Conservation (phyloP, 2,329 filamentous ascomycete species). For the Setomelanomma holmii region DNA sequence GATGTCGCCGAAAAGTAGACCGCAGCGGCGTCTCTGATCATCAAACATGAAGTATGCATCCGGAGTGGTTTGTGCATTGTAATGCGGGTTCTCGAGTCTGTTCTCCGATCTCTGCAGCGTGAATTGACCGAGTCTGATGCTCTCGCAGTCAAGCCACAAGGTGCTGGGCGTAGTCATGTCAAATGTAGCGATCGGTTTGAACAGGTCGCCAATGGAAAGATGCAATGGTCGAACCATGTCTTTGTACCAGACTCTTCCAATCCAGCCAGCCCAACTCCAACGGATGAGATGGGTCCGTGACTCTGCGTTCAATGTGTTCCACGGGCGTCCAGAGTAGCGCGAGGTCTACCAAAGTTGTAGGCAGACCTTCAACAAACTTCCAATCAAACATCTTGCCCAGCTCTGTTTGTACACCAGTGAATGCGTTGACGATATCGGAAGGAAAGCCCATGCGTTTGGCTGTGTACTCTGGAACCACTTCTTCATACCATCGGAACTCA, state of each 20-base stretch:
- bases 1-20: constrained; percentile 1
- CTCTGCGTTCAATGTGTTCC: background rate
- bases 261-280: constrained; percentile 9
- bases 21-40: constrained; percentile 1
- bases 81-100: background rate
- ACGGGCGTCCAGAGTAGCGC: constrained; percentile 10
- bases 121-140: background rate
- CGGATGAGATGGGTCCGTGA: background rate
- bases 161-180: background rate
- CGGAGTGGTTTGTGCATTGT: constrained; percentile 1
- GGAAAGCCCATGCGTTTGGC: constrained; percentile 8
- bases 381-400: constrained; percentile 6
- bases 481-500: constrained; percentile 12
- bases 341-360: constrained; percentile 3
- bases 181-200: background rate
- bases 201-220: constrained; percentile 3
- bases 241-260: background rate
- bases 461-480: constrained; percentile 5
- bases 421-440: constrained; percentile 7
- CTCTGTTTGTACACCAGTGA: constrained; percentile 5
- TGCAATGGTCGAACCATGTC: constrained; percentile 6
- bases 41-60: constrained; percentile 6
- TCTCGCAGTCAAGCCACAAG: background rate
- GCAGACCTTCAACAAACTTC: constrained; percentile 2
- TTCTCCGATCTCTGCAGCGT: background rate